phyloP scores from a whole-genome alignment of 1,284 basidiomycete species.

The Cryptococcus hybrid region DNA sequence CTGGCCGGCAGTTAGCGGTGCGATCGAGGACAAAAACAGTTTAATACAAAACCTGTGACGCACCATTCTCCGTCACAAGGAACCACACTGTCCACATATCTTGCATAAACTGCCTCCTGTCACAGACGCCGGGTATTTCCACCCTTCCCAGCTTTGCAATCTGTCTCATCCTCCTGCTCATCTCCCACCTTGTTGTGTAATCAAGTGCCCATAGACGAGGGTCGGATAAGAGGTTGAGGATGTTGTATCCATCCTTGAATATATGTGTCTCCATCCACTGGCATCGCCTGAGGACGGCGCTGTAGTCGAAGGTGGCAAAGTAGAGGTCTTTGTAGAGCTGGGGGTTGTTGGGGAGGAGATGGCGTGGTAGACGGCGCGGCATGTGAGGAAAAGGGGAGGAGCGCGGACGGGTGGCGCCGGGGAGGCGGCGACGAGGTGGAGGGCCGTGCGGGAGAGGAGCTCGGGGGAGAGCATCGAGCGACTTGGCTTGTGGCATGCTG shows the following conservation, averaged over 20 bases:
- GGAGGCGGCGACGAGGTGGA: too few species aligned
- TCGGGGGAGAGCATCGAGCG: too few species aligned
- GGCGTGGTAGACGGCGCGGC: slow-evolving; percentile 31
- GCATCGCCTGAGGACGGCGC: slow-evolving; percentile 40
- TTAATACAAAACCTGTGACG: slow-evolving; percentile 13
- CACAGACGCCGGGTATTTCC: slow-evolving; percentile 28
- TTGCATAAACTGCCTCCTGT: slow-evolving; percentile 24
- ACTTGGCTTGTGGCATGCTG: too few species aligned
- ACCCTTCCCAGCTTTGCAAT: slow-evolving; percentile 30
- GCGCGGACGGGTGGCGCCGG: slow-evolving; percentile 17
- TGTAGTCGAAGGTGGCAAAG: slow-evolving; percentile 46
- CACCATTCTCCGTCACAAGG: slow-evolving; percentile 52
- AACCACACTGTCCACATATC: slow-evolving; percentile 52
- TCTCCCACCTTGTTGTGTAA: slow-evolving; percentile 40
- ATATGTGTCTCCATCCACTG: slow-evolving; percentile 37
- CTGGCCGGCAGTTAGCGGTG: slow-evolving; percentile 22
- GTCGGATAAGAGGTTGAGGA: slow-evolving; percentile 34
- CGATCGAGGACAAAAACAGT: background rate
- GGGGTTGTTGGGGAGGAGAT: slow-evolving; percentile 47
- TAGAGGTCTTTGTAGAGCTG: slow-evolving; percentile 50
- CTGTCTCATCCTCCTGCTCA: slow-evolving; percentile 36
- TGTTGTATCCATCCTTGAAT: slow-evolving; percentile 13
- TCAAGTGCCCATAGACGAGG: slow-evolving; percentile 43
- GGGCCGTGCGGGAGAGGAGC: too few species aligned
- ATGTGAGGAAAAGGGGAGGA: slow-evolving; percentile 38